Conservation (phyloP, 495 filamentous ascomycete genomes). For the Tuber aestivum region DNA sequence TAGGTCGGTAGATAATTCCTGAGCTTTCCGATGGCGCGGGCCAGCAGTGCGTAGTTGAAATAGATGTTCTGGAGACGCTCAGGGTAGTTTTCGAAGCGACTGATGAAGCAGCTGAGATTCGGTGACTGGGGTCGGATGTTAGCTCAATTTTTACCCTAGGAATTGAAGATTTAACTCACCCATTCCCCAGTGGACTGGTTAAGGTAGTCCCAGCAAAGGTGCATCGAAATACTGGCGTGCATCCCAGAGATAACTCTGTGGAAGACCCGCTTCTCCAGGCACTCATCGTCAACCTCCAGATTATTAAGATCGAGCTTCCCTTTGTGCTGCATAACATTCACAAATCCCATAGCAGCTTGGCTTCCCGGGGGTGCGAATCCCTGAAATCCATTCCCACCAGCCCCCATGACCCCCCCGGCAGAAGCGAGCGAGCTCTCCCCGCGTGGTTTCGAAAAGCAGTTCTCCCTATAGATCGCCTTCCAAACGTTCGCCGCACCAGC, state of each 20-base stretch:
- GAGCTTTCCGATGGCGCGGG: constrained; percentile 87
- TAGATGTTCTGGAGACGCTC: constrained; percentile 96
- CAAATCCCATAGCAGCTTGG: constrained; percentile 77
- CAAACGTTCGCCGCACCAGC: constrained; percentile 78
- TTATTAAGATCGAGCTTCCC: constrained; percentile 56
- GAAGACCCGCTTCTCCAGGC: constrained; percentile 95
- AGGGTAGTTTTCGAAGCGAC: constrained; percentile 71
- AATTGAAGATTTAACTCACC: constrained; percentile 44
- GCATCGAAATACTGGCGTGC: constrained; percentile 93
- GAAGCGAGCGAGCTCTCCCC: constrained; percentile 46
- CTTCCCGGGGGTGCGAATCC: constrained; percentile 34
- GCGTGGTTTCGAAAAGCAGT: constrained; percentile 77
- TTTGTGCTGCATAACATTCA: constrained; percentile 69
- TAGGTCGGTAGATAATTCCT: constrained; percentile 74
- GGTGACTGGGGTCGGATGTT: constrained; percentile 47
- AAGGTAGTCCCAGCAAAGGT: constrained; percentile 92
- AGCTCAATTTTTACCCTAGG: background rate
- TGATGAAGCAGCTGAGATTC: constrained; percentile 82
- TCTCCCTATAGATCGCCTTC: constrained; percentile 94
- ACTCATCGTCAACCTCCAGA: constrained; percentile 77
- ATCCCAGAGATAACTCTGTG: constrained; percentile 91
- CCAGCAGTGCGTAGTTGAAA: constrained; percentile 94
- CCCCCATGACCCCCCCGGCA: constrained; percentile 45
- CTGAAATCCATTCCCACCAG: constrained; percentile 15
- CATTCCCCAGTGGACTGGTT: constrained; percentile 93